Conservation (phyloP, 345 rosid genomes). For the Euphorbia tirucalli region DNA sequence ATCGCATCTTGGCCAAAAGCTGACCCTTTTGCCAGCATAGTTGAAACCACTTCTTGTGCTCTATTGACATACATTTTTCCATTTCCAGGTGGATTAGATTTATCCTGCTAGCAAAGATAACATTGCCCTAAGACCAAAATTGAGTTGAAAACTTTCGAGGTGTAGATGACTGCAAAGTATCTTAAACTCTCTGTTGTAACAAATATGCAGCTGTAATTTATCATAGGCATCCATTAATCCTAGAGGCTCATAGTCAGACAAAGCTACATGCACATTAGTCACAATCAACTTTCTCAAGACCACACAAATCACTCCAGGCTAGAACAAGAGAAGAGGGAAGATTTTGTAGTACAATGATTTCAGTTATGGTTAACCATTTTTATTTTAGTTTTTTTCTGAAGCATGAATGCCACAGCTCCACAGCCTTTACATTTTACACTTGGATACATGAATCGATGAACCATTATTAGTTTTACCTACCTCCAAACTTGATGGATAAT, state of each 20-base stretch:
- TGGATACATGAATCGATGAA: background rate
- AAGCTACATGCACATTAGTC: background rate
- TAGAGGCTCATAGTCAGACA: background rate
- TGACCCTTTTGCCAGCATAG: conserved; percentile 79
- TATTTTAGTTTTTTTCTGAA: background rate
- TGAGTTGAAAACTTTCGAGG: conserved; percentile 2
- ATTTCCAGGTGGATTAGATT: conserved; percentile 41
- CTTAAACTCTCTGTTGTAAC: background rate
- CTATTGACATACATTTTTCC: conserved; percentile 68
- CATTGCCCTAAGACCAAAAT: background rate
- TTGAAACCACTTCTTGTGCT: conserved; percentile 86
- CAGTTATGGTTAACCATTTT: background rate
- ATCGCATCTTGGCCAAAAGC: conserved; percentile 88
- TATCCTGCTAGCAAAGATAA: conserved; percentile 43
- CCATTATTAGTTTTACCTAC: conserved; percentile 28
- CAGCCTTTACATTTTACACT: background rate
- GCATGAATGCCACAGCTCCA: conserved; percentile 8
- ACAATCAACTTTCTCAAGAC: background rate
- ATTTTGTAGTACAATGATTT: background rate
- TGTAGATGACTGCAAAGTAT: background rate
- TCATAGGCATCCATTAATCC: background rate
- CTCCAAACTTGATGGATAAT: conserved; percentile 38
- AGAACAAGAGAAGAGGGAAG: background rate
- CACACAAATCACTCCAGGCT: background rate
- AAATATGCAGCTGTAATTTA: background rate